Evolutionary conservation across 1,284 basidiomycete species (phyloP).

Genomic region (Somion occarium): DNA sequence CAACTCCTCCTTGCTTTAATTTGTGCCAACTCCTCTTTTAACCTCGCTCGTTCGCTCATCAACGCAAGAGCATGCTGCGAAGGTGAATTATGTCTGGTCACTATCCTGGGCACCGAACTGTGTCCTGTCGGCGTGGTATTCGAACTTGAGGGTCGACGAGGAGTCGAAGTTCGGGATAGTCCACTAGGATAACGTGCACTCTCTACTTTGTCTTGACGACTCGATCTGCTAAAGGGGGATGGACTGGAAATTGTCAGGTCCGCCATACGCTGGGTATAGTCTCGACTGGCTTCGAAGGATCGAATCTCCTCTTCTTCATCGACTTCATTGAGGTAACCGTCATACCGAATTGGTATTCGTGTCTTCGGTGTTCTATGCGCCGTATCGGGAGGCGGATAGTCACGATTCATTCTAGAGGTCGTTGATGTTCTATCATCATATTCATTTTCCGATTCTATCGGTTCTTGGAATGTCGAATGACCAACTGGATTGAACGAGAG

Average conservation of each 20-base stretch:
- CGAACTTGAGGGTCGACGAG: neutral
- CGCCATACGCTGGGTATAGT: neutral
- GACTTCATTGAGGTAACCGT: constrained; percentile 48
- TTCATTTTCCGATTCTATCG: neutral
- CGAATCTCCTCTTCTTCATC: constrained; percentile 46
- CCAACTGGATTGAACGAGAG: constrained; percentile 26
- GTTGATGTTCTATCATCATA: constrained; percentile 4
- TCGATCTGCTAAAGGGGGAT: too few relatives aligned
- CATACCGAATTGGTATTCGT: constrained; percentile 36
- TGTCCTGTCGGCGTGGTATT: neutral
- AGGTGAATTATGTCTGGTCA: constrained; percentile 35
- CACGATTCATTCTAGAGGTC: neutral
- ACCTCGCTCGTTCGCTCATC: constrained; percentile 43
- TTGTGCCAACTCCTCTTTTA: constrained; percentile 42
- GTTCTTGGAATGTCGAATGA: constrained; percentile 3
- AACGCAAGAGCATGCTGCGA: constrained; percentile 42
- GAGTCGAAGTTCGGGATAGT: constrained; percentile 1
- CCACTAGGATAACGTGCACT: neutral
- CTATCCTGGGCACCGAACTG: constrained; percentile 13
- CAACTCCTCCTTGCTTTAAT: constrained; percentile 19
- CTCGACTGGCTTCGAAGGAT: constrained; percentile 35
- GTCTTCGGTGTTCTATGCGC: constrained; percentile 7
- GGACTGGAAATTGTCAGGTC: too few relatives aligned
- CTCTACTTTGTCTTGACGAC: neutral
- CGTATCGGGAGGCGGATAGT: constrained; percentile 9